Percentiles rank a stretch among this genome's conserved stretches.
These are phyloP conservation scores for Tricladium varicosporioides DNA, from an alignment of 2,329 filamentous ascomycete species.

Conservation along the genomic window DNA sequence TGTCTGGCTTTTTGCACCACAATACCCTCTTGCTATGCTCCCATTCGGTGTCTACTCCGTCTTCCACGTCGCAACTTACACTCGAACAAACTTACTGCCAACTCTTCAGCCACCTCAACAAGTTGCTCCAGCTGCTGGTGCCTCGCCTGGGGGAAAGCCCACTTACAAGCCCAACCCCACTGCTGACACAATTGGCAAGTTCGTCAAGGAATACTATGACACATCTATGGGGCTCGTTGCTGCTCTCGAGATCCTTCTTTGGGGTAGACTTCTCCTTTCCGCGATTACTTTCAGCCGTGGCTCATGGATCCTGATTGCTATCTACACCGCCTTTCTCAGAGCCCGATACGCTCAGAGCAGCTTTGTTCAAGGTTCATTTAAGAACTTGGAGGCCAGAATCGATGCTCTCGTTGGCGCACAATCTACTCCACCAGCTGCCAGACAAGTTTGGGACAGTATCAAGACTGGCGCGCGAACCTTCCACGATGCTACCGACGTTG, in stretches of 20 bases:
- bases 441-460: constrained; percentile 76
- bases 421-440: constrained; percentile 76
- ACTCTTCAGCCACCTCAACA: constrained; percentile 69
- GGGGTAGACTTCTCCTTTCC: constrained; percentile 77
- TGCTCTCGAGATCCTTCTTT: constrained; percentile 81
- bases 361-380: constrained; percentile 85
- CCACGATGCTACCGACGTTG: constrained; percentile 75
- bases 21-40: constrained; percentile 85
- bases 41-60: constrained; percentile 96
- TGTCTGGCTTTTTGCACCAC: constrained; percentile 89
- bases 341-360: constrained; percentile 85
- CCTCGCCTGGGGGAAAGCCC: constrained; percentile 56
- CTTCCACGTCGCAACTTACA: constrained; percentile 98
- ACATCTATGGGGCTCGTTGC: constrained; percentile 92
- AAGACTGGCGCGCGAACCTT: constrained; percentile 74
- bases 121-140: constrained; percentile 50
- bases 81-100: constrained; percentile 88
- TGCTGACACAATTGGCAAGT: constrained; percentile 81
- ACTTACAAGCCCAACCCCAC: constrained; percentile 52
- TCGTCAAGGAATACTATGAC: constrained; percentile 99
- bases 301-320: constrained; percentile 79
- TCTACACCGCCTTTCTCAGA: constrained; percentile 93
- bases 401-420: constrained; percentile 84
- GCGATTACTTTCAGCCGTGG: constrained; percentile 86
- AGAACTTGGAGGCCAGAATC: constrained; percentile 68